These are phyloP conservation scores for Conticribra guillardii DNA, from an alignment of 108 stramenopile species.

Conservation along the genomic window DNA sequence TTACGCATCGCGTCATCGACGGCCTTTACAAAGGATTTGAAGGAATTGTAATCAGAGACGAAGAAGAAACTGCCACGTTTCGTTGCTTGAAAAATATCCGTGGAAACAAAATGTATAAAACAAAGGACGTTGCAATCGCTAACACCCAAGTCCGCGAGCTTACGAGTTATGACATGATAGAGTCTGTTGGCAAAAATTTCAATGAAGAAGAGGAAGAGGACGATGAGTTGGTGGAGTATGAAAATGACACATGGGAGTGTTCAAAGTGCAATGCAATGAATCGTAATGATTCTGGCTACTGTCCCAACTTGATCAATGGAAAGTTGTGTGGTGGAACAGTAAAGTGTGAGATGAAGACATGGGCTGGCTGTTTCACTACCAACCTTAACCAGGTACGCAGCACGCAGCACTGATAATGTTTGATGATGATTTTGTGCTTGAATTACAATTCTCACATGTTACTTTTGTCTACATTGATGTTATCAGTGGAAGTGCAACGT, in stretches of 20 bases:
- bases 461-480: too few relatives aligned
- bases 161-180: background rate
- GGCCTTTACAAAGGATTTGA: conserved; percentile 4
- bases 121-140: background rate
- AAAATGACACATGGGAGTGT: conserved; percentile 6
- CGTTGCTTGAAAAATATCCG: background rate
- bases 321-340: background rate
- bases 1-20: background rate
- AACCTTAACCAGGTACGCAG: too few relatives aligned
- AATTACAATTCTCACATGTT: too few relatives aligned
- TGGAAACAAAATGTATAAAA: background rate
- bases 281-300: background rate
- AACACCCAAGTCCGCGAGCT: conserved; percentile 1
- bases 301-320: background rate
- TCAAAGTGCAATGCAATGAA: conserved; percentile 1
- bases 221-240: conserved; percentile 18
- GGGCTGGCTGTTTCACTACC: conserved; percentile 1
- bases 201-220: conserved; percentile 9
- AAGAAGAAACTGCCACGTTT: background rate
- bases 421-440: too few relatives aligned
- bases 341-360: background rate
- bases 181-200: background rate
- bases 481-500: too few relatives aligned
- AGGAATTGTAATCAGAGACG: background rate
- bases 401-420: too few relatives aligned